Evolutionary conservation across 2,329 filamentous ascomycete species (phyloP), one percentile per base, ranked within the genome.

Genomic region (Polychaeton citri): DNA sequence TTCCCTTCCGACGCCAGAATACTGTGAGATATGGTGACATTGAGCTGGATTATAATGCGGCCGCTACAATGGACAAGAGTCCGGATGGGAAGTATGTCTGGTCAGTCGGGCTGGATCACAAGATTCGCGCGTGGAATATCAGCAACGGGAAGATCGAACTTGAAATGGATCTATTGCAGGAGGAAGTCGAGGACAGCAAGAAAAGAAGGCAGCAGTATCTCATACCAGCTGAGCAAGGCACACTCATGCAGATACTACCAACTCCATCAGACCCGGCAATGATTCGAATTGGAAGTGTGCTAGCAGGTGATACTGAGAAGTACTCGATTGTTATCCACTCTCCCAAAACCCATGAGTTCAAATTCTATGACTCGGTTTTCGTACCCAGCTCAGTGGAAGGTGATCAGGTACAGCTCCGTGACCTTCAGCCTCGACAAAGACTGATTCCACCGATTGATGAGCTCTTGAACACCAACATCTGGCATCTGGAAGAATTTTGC

Each of bases 281-380:
- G 6, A 35, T 38, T 8, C 42, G 36, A 15, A 15, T 28, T 10
- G 24, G 24, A 28, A 28, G 24, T 28, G 3, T 15, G 7, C 12
- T 10, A 12, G 40, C 38, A 19, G 32, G 43, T 17, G 37, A 42
- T 9, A 38, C 38, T 18, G 43, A 37, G 5, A 34, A 30, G n/a
- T 79, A 76, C 51, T 71, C 71, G 39, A 72, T 88, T 36, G 76
- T 84, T 24, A 88, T 85, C 6, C 94, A 86, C 58, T 95, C 87
- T 8, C 88, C 90, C 1, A 76, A 90, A 43, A 81, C 86, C 19
- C 74, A 90, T 21, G 80, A 88, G 53, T 96, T 98, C 69, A 96
- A 94, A 57, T 87, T 98, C 54, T 98, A 87, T 84, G 84, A 92
- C 47, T 63, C 84, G 5, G 26, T 26, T 4, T 17, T 41, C 7